These are phyloP conservation scores for Micractinium sp. DNA, from an alignment of 139 green algal species.

Conservation along the genomic window DNA sequence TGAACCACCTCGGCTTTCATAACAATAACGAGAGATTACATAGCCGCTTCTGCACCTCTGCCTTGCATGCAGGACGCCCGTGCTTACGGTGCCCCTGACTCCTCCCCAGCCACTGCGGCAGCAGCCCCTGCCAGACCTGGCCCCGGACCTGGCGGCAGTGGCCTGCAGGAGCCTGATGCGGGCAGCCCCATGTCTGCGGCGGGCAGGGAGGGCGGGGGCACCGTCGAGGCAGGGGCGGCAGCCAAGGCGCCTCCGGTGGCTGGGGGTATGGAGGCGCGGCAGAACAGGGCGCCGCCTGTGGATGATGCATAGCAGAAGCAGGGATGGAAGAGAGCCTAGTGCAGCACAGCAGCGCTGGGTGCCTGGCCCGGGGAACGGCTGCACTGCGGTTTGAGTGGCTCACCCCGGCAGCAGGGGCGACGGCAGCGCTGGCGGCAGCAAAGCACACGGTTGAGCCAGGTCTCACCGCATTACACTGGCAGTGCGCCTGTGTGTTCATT, in stretches of 20 bases:
- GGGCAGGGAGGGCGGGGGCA: conserved; percentile 5
- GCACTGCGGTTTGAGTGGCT: no score
- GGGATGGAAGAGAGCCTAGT: not conserved
- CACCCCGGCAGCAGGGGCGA: no score
- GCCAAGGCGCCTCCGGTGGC: not conserved
- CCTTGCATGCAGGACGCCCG: not conserved
- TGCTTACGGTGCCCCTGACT: not conserved
- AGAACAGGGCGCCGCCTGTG: not conserved
- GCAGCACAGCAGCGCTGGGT: no score
- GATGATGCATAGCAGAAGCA: not conserved
- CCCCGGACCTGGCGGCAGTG: not conserved
- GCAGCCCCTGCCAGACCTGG: not conserved
- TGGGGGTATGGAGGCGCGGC: not conserved
- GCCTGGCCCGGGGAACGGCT: no score
- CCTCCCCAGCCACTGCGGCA: not conserved
- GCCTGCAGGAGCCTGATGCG: not conserved
- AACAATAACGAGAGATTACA: no score
- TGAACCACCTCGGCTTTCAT: no score
- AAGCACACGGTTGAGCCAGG: no score
- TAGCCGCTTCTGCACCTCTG: no score
- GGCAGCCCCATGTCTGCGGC: not conserved
- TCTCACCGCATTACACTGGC: no score
- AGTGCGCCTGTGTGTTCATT: no score
- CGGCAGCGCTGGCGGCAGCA: no score
- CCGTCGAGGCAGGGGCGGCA: not conserved